Evolutionary conservation across 176 grass and related monocot species (phyloP).

Genomic region (Zizania latifolia): DNA sequence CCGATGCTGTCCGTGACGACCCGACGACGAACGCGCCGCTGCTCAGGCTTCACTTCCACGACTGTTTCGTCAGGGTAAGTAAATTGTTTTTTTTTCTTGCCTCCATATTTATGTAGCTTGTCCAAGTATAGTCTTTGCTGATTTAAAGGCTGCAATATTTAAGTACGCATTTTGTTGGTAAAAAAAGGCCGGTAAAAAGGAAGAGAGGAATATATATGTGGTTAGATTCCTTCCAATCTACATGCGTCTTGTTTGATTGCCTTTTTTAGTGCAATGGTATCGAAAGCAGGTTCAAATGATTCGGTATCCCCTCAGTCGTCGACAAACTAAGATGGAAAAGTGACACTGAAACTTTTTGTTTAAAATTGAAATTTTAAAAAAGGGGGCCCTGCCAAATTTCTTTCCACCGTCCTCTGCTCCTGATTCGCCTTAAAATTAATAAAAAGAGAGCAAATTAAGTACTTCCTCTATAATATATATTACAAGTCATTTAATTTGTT

Average conservation of each 20-base stretch:
- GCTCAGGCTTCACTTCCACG: conserved; percentile 74
- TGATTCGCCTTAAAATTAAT: too few species aligned
- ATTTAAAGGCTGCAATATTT: not conserved
- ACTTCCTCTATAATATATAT: too few species aligned
- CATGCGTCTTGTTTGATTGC: not conserved
- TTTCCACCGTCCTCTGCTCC: not conserved
- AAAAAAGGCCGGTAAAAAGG: too few species aligned
- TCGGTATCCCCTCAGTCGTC: not conserved
- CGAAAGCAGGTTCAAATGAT: not conserved
- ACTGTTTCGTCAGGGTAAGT: conserved; percentile 78
- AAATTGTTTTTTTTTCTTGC: not conserved
- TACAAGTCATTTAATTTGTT: not conserved
- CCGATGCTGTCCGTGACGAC: conserved; percentile 27
- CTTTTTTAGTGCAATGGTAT: not conserved
- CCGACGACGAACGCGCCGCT: conserved; percentile 40
- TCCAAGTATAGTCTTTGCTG: not conserved
- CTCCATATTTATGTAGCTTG: not conserved
- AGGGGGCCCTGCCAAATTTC: conserved; percentile 1
- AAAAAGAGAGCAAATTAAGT: too few species aligned
- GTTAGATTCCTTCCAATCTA: not conserved
- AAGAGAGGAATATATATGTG: not conserved
- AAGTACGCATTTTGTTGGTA: too few species aligned
- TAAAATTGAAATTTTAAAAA: not conserved
- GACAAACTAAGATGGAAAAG: not conserved
- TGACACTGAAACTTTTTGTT: not conserved